Conservation (phyloP, 768 basidiomycete species). For the Calocera viscosa region DNA sequence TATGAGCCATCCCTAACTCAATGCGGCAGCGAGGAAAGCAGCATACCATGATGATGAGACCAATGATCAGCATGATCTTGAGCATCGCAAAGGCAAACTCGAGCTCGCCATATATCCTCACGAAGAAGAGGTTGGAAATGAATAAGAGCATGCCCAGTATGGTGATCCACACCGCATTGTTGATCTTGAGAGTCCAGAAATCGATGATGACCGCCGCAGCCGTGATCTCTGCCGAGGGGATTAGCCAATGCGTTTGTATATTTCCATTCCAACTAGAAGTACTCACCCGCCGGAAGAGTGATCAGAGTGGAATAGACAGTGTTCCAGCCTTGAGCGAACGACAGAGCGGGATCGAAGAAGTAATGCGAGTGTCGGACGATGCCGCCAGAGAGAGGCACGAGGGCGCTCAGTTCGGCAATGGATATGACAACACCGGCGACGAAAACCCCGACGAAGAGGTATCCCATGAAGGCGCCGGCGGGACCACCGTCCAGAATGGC, state of each 20-base stretch:
- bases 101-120: slow-evolving; percentile 18
- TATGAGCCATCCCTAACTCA: not conserved
- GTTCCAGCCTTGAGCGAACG: slow-evolving; percentile 40
- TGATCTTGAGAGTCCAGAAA: slow-evolving; percentile 48
- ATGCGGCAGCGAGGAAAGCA: not conserved
- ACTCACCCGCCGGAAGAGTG: not conserved
- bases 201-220: slow-evolving; percentile 56
- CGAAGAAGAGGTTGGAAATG: slow-evolving; percentile 19
- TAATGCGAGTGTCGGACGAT: slow-evolving; percentile 44
- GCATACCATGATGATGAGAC: slow-evolving; percentile 27
- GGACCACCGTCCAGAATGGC: slow-evolving; percentile 25
- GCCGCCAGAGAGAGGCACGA: not conserved
- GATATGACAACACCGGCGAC: slow-evolving; percentile 26
- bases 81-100: slow-evolving; percentile 31
- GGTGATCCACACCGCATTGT: slow-evolving; percentile 27
- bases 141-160: slow-evolving; percentile 25
- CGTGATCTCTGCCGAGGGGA: too few relatives aligned
- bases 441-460: slow-evolving; percentile 25
- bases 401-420: slow-evolving; percentile 19
- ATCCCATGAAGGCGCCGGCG: slow-evolving; percentile 25
- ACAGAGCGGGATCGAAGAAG: slow-evolving; percentile 42
- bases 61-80: slow-evolving; percentile 29
- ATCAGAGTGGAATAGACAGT: slow-evolving; percentile 2
- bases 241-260: too few relatives aligned
- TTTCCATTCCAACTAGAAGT: slow-evolving; percentile 28